Percentiles rank a stretch among this genome's conserved stretches.
phyloP scores from a whole-genome alignment of 371 early-diverging fungal genomes.

The Mortierella sp. region DNA sequence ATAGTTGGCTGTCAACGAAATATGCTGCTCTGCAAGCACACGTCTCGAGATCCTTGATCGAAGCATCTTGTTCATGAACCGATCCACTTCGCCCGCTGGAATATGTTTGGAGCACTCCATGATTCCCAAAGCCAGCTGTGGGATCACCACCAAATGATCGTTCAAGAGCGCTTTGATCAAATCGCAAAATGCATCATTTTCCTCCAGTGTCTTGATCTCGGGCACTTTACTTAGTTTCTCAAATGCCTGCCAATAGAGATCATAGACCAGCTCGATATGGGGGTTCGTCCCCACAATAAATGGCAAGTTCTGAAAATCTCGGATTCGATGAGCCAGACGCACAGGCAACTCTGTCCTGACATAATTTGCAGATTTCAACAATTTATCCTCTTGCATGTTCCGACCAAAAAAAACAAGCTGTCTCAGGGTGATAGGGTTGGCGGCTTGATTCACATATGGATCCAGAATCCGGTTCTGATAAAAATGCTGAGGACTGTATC shows the following conservation, averaged over 20 bases:
- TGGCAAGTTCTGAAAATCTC: constrained; percentile 90
- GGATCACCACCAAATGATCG: constrained; percentile 86
- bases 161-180: constrained; percentile 78
- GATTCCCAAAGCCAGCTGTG: constrained; percentile 87
- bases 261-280: constrained; percentile 87
- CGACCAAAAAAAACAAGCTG: constrained; percentile 96
- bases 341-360: constrained; percentile 91
- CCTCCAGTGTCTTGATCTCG: constrained; percentile 75
- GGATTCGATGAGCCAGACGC: constrained; percentile 92
- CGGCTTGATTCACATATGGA: constrained; percentile 80
- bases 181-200: constrained; percentile 83
- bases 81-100: constrained; percentile 71
- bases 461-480: constrained; percentile 94
- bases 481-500: constrained; percentile 77
- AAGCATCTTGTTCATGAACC: constrained; percentile 91
- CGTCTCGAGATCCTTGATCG: constrained; percentile 92
- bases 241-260: constrained; percentile 93
- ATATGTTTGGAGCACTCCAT: constrained; percentile 81
- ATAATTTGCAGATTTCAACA: constrained; percentile 90
- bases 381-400: constrained; percentile 84
- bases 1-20: constrained; percentile 80
- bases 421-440: constrained; percentile 88
- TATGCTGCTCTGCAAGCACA: constrained; percentile 94
- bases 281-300: constrained; percentile 95
- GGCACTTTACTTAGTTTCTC: constrained; percentile 79